Percentiles rank a stretch among this genome's conserved stretches.
These are phyloP conservation scores for Niveomyces coronatus DNA, from an alignment of 2,329 filamentous ascomycete species.

Conservation along the genomic window DNA sequence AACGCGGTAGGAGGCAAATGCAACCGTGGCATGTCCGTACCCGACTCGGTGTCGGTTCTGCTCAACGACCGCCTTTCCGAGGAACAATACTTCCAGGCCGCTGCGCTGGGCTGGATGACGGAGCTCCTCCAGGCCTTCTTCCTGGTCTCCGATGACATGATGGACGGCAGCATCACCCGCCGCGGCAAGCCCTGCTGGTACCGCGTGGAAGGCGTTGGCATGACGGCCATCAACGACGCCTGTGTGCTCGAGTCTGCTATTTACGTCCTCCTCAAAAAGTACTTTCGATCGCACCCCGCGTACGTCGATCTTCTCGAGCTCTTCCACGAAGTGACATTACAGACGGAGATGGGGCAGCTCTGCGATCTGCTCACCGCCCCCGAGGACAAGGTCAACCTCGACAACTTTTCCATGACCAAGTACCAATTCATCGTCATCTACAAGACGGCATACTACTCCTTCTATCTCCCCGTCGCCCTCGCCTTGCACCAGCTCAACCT, in stretches of 20 bases:
- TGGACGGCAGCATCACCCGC: conserved; percentile 92
- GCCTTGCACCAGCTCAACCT: conserved; percentile 77
- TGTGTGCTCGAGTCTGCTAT: conserved; percentile 91
- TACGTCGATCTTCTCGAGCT: conserved; percentile 92
- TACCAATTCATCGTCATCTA: conserved; percentile 98
- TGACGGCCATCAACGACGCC: conserved; percentile 96
- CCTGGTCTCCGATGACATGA: conserved; percentile 96
- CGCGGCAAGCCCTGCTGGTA: conserved; percentile 97
- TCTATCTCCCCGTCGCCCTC: conserved; percentile 93
- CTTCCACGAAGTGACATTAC: conserved; percentile 88
- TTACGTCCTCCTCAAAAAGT: conserved; percentile 85
- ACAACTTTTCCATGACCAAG: conserved; percentile 93
- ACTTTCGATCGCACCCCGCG: conserved; percentile 76
- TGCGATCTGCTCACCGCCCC: conserved; percentile 93
- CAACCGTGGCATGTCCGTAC: conserved; percentile 96
- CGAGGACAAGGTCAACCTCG: conserved; percentile 82
- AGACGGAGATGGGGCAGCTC: conserved; percentile 91
- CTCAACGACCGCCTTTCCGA: conserved; percentile 59
- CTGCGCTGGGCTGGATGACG: conserved; percentile 91
- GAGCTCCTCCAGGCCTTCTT: conserved; percentile 98
- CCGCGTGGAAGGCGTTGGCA: conserved; percentile 75
- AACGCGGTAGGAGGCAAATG: conserved; percentile 94
- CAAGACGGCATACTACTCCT: conserved; percentile 99
- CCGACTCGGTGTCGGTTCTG: conserved; percentile 78
- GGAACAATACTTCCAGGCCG: conserved; percentile 79